Evolutionary conservation across 306 rosid species (phyloP), one percentile per base, ranked within the genome.

Genomic region (Cyclanthera cordifolia): DNA sequence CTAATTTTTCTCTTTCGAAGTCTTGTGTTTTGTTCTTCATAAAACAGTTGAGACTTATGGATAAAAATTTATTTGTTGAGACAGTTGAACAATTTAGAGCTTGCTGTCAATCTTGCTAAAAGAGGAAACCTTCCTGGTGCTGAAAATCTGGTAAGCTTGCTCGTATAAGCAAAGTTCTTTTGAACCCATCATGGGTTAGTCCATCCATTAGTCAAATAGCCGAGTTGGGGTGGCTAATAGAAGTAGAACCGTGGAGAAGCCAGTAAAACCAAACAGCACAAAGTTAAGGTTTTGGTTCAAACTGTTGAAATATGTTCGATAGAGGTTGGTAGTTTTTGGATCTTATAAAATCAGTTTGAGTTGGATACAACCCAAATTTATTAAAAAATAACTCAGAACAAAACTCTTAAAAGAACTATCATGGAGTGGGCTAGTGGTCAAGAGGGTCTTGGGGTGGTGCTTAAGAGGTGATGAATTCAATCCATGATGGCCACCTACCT

Each of bases 41-140:
- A 17, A 9, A 17, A 21, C 32, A 20, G 16, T 20, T 48, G 30
- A 30, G 69, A 16, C 23, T 45, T 47, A 3, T 47, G 50, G n/a
- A n/a, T n/a, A 25, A 45, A 10, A 0, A 0, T 25, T 27, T 59
- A 4, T 58, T 46, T 14, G 48, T 48, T 74, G 52, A 50, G 39
- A 3, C 87, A 94, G 99, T 82, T 94, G 79, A 94, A 88, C 83
- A 94, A 94, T 85, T 81, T 90, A 85, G 99, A 94, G 88, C 96
- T 94, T 48, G 99, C 99, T 23, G 99, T 94, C 74, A 94, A 83
- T 81, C 97, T 94, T 27, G 99, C 99, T 70, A 90, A 94, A 79
- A 82, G 99, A 83, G 99, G 99, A 84, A 90, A 94, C 68, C 97
- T 94, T 79, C 99, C 99, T 45, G 99, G 99, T 72, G 99, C 99